Conservation (phyloP, 805 yeast genomes). For the Grigorovia yakushimaensis region DNA sequence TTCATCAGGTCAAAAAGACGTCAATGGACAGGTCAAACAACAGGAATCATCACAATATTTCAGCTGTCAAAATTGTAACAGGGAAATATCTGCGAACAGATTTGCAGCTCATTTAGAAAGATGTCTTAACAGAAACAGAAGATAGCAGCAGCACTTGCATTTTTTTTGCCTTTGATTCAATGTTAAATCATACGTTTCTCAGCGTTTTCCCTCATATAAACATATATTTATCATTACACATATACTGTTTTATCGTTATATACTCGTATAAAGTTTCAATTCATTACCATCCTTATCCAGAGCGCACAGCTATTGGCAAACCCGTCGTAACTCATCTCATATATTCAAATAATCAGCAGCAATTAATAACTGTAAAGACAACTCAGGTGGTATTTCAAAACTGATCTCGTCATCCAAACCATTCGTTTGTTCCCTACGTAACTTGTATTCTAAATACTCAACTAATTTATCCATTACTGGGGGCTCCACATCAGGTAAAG, state of each 20-base stretch:
- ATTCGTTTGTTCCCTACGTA: conserved; percentile 44
- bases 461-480: conserved; percentile 67
- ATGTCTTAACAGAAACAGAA: conserved; percentile 68
- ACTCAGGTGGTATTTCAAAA: conserved; percentile 85
- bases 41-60: conserved; percentile 43
- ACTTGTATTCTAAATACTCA: conserved; percentile 72
- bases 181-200: no score
- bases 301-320: background rate
- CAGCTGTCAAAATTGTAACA: conserved; percentile 67
- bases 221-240: no score
- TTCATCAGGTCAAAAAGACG: conserved; percentile 20
- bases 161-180: no score
- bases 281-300: no score
- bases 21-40: conserved; percentile 22
- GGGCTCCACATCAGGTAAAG: conserved; percentile 55
- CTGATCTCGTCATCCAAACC: conserved; percentile 41
- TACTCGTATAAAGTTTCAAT: no score
- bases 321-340: background rate
- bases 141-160: conserved; percentile 12
- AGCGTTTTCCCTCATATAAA: no score
- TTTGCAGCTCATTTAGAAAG: conserved; percentile 91
- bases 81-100: conserved; percentile 83
- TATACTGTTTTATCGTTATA: no score
- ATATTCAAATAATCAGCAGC: conserved; percentile 69
- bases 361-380: conserved; percentile 83